A percentile compares a stretch with the other conserved stretches of the same genome.
phyloP scores from a whole-genome alignment of 805 yeast species.

The Candida sakaeoensis region DNA sequence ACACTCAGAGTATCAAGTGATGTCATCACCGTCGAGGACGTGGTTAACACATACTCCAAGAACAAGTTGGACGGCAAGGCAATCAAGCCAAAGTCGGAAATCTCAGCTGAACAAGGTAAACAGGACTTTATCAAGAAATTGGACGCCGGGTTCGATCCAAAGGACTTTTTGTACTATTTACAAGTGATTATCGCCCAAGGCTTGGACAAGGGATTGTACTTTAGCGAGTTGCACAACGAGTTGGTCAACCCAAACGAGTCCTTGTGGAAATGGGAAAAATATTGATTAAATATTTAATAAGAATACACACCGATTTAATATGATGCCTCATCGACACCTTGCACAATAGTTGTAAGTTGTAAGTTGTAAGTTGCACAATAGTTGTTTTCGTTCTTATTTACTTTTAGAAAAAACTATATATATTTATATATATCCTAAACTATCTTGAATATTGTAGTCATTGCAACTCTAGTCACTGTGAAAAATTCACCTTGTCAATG shows the following conservation, averaged over 20 bases:
- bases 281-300: slow-evolving; percentile 10
- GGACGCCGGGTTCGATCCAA: slow-evolving; percentile 24
- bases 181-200: slow-evolving; percentile 18
- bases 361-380: too few species aligned
- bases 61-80: slow-evolving; percentile 18
- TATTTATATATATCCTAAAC: too few species aligned
- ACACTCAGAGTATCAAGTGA: slow-evolving; percentile 41
- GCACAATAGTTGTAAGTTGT: too few species aligned
- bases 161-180: slow-evolving; percentile 38
- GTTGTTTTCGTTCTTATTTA: not conserved
- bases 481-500: not conserved
- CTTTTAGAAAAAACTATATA: too few species aligned
- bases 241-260: slow-evolving; percentile 34
- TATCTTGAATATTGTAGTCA: not conserved
- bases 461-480: too few species aligned
- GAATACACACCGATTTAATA: too few species aligned
- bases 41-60: slow-evolving; percentile 39
- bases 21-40: slow-evolving; percentile 33
- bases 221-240: slow-evolving; percentile 24
- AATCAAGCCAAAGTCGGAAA: slow-evolving; percentile 15
- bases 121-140: slow-evolving; percentile 7
- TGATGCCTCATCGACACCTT: too few species aligned
- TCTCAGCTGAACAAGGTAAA: slow-evolving; percentile 24
- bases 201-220: slow-evolving; percentile 18
- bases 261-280: slow-evolving; percentile 35